These are phyloP conservation scores for Schizosaccharomyces cryophilus DNA, from an alignment of 805 yeast genomes.

Conservation along the genomic window DNA sequence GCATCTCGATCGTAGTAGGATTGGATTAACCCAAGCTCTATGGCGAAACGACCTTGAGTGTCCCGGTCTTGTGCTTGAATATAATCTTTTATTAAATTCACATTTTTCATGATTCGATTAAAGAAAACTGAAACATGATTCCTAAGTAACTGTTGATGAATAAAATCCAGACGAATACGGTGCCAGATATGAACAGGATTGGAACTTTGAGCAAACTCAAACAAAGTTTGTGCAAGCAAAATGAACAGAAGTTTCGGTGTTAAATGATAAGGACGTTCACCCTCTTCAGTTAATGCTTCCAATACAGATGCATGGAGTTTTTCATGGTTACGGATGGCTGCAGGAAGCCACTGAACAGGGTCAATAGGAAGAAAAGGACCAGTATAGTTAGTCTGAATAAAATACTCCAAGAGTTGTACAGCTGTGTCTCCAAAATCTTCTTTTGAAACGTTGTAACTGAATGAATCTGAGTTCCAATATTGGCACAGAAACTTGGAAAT, in stretches of 20 bases:
- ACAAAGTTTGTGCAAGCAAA: not conserved
- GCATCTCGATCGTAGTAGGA: conserved; percentile 16
- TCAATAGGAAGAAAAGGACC: conserved; percentile 1
- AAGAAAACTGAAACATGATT: conserved; percentile 11
- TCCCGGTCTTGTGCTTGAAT: conserved; percentile 1
- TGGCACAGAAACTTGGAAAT: not conserved
- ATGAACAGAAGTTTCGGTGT: not conserved
- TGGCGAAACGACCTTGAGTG: conserved; percentile 3
- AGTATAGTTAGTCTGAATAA: conserved; percentile 1
- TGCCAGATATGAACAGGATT: conserved; percentile 3
- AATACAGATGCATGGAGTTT: not conserved
- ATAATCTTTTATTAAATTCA: conserved; percentile 2
- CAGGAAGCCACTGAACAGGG: not conserved
- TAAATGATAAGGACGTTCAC: conserved; percentile 2
- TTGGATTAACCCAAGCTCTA: conserved; percentile 9
- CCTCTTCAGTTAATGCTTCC: not conserved
- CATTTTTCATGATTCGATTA: conserved; percentile 8
- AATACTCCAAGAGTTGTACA: not conserved
- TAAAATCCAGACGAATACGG: conserved; percentile 14
- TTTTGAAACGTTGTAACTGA: not conserved
- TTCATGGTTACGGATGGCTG: not conserved
- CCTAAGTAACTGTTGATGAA: conserved; percentile 15
- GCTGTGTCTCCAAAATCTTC: not conserved
- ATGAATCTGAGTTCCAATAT: not conserved
- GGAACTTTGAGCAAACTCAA: not conserved